Base-by-base conservation (phyloP, 2,329 filamentous ascomycete genomes). In the Akanthomyces uredinophilus region DNA sequence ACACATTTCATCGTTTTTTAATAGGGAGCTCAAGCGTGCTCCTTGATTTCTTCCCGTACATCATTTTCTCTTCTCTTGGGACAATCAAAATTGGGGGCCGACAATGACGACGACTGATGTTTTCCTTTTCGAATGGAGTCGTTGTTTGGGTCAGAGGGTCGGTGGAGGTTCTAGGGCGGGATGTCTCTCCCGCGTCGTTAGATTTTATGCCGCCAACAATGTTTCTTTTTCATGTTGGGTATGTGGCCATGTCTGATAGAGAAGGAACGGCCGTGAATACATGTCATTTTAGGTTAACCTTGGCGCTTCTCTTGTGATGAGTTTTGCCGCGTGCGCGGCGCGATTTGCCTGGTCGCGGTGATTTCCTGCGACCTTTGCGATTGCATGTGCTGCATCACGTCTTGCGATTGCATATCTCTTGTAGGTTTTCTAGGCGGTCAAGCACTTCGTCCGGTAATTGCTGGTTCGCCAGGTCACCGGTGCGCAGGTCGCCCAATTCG, bases 401-500 rank as follows among this genome's bases (percentile, higher is more conserved):
- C 65, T 79, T 82, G 62, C 68, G 71, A 64, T 83, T 80, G 72
- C 89, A 92, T 27, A 82, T 80, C 64, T 85, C 79, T 71, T 90
- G 85, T 49, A 77, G 68, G 39, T 70, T 68, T 18, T 68, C 68
- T n/a, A 95, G 77, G 6, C 87, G 87, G 52, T 87, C 83, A 20
- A 92, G 76, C 35, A 91, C 83, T 66, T 92, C 87, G 52, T 85
- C 81, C 29, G 80, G 80, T 37, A 93, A 75, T 63, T 85, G 80
- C 24, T 80, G 73, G 65, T 90, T 89, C 41, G 84, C 81, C 63
- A 95, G 83, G 61, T 87, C 87, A 43, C 92, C 92, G 69, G 95
- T 94, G 51, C 90, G 86, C 61, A 96, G 79, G 74, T 96, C 91
- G 73, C 91, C 96, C 71, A 96, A 77, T 53, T 84, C 85, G 37